phyloP scores from a whole-genome alignment of 768 basidiomycete species.

The Antrodiella citrinella region DNA sequence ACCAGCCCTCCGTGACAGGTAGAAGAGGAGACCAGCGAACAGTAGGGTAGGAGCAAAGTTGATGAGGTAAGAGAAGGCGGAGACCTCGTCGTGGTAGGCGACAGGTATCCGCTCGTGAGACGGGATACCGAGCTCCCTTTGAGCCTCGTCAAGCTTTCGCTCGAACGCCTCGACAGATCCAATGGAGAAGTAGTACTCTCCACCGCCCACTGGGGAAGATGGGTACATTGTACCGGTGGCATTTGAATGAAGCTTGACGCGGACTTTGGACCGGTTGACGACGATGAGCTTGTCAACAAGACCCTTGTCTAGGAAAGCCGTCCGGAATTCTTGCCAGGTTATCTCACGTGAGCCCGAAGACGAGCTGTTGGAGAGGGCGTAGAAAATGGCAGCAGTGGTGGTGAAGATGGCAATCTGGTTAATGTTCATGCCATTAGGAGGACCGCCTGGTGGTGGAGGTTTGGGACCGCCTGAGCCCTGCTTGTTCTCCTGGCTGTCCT shows the following conservation, averaged over 20 bases:
- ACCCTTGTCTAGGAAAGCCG: constrained; percentile 93
- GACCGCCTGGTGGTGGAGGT: constrained; percentile 38
- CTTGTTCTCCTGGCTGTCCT: constrained; percentile 24
- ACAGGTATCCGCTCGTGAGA: constrained; percentile 92
- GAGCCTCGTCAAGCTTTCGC: constrained; percentile 89
- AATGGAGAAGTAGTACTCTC: constrained; percentile 91
- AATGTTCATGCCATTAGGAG: constrained; percentile 44
- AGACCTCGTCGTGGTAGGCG: constrained; percentile 93
- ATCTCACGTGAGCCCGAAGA: constrained; percentile 71
- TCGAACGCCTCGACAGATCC: constrained; percentile 97
- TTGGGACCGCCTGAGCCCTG: constrained; percentile 31
- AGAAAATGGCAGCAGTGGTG: constrained; percentile 54
- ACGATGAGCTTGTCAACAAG: constrained; percentile 91
- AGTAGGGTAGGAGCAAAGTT: constrained; percentile 94
- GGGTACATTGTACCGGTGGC: constrained; percentile 77
- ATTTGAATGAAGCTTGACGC: constrained; percentile 89
- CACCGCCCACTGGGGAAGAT: constrained; percentile 36
- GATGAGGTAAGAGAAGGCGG: constrained; percentile 69
- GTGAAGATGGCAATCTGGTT: constrained; percentile 54
- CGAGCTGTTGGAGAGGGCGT: constrained; percentile 43
- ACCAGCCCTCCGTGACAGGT: constrained; percentile 69
- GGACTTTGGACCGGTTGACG: constrained; percentile 83
- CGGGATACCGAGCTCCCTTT: constrained; percentile 87
- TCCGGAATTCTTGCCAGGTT: constrained; percentile 99
- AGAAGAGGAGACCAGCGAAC: constrained; percentile 84